Evolutionary conservation across 202 grass and related monocot genomes (phyloP).

Genomic region (Zizania palustris): DNA sequence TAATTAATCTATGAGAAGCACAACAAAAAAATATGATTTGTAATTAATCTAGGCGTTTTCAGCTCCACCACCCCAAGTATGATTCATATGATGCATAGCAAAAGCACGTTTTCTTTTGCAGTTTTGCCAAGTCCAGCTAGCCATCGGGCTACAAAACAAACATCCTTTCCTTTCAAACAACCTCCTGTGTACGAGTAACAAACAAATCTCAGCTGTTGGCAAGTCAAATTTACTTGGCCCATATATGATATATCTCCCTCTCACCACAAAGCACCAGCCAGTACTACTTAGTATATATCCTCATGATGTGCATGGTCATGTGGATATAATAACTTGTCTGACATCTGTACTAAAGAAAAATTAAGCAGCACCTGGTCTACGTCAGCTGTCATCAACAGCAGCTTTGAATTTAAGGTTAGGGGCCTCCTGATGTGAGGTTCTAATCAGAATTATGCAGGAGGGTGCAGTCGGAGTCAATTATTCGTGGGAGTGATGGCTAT

Average conservation of each 20-base stretch:
- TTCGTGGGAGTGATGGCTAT: background rate
- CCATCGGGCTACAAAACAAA: slow-evolving; percentile 20
- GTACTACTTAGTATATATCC: background rate
- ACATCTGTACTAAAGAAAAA: background rate
- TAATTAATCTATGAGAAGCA: slow-evolving; percentile 17
- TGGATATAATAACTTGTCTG: background rate
- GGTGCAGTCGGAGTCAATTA: slow-evolving; percentile 20
- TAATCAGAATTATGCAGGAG: slow-evolving; percentile 3
- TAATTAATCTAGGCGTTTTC: too few species aligned
- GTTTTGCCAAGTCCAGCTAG: slow-evolving; percentile 10
- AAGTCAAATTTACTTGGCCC: slow-evolving; percentile 5
- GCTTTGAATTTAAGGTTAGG: slow-evolving; percentile 1
- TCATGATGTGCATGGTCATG: background rate
- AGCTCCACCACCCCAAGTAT: too few species aligned
- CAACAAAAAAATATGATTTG: too few species aligned
- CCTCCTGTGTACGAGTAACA: background rate
- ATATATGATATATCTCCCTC: too few species aligned
- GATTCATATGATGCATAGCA: background rate
- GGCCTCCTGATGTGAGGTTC: slow-evolving; percentile 2
- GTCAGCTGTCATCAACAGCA: background rate
- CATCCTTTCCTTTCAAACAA: slow-evolving; percentile 20
- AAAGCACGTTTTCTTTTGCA: slow-evolving; percentile 9
- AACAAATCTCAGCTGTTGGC: slow-evolving; percentile 15
- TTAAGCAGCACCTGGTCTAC: background rate
- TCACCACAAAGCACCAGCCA: background rate